These are phyloP conservation scores for Cladosporium sp. DNA, from an alignment of 2,329 filamentous ascomycete genomes.

Conservation along the genomic window DNA sequence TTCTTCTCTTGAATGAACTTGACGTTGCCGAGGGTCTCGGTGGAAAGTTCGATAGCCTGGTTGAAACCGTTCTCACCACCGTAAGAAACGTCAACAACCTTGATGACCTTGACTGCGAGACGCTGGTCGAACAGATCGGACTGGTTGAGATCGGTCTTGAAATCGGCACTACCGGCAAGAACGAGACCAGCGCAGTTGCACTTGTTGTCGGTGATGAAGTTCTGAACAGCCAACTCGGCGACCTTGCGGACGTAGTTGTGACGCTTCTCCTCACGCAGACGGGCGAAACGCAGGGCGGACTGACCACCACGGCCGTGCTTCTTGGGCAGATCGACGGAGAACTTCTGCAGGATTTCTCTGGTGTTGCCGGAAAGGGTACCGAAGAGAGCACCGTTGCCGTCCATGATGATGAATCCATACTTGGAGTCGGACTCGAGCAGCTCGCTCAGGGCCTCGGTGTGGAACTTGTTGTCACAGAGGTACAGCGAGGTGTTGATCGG, in stretches of 20 bases:
- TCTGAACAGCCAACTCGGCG: conserved; percentile 94
- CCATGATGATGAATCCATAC: conserved; percentile 99
- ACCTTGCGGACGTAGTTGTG: conserved; percentile 99
- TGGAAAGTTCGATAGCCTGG: conserved; percentile 92
- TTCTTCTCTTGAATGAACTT: conserved; percentile 99
- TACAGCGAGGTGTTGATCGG: conserved; percentile 99
- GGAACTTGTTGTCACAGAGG: conserved; percentile 99
- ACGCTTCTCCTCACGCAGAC: conserved; percentile 98
- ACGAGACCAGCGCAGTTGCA: conserved; percentile 95
- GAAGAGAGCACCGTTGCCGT: conserved; percentile 96
- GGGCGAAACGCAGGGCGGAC: conserved; percentile 97
- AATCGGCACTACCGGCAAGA: conserved; percentile 93
- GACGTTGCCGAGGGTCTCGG: conserved; percentile 96
- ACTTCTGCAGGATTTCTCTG: conserved; percentile 94
- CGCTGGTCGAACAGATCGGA: conserved; percentile 96
- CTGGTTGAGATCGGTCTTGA: conserved; percentile 98
- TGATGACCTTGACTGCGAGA: conserved; percentile 92
- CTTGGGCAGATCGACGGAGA: conserved; percentile 97
- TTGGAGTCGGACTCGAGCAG: conserved; percentile 98
- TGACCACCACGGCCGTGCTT: conserved; percentile 99
- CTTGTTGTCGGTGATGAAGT: conserved; percentile 98
- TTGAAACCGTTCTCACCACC: conserved; percentile 99
- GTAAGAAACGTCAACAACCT: conserved; percentile 98
- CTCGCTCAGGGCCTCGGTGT: conserved; percentile 94
- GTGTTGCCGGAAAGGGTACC: conserved; percentile 97